These are phyloP conservation scores for Talaromyces islandicus DNA, from an alignment of 2,329 filamentous ascomycete genomes.

Conservation along the genomic window DNA sequence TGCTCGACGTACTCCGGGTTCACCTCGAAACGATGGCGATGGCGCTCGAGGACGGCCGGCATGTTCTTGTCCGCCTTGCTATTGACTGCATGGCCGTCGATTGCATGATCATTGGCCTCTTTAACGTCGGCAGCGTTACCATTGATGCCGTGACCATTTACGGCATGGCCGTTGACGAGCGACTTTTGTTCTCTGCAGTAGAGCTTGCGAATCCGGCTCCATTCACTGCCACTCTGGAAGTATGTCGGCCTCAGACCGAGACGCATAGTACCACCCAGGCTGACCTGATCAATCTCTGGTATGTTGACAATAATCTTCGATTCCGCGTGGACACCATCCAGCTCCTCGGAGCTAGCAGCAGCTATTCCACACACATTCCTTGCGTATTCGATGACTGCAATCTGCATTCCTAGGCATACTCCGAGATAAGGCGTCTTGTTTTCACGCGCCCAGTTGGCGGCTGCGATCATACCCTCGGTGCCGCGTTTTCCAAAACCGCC, in stretches of 20 bases:
- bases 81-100: not conserved
- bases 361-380: slow-evolving; percentile 64
- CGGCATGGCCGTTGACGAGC: slow-evolving; percentile 20
- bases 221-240: slow-evolving; percentile 71
- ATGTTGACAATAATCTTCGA: slow-evolving; percentile 70
- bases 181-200: slow-evolving; percentile 54
- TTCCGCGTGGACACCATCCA: not conserved
- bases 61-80: too few relatives aligned
- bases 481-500: slow-evolving; percentile 79
- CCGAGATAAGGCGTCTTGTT: slow-evolving; percentile 78
- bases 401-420: slow-evolving; percentile 87
- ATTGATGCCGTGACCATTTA: not conserved
- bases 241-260: slow-evolving; percentile 68
- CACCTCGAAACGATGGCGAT: slow-evolving; percentile 86
- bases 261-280: slow-evolving; percentile 81
- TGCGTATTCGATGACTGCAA: slow-evolving; percentile 85
- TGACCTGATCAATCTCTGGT: slow-evolving; percentile 73
- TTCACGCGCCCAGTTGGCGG: slow-evolving; percentile 79
- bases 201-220: slow-evolving; percentile 68
- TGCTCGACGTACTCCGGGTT: slow-evolving; percentile 70
- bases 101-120: too few relatives aligned
- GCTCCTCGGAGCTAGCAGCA: slow-evolving; percentile 30
- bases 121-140: too few relatives aligned
- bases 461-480: slow-evolving; percentile 83
- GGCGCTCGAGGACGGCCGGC: slow-evolving; percentile 59